Evolutionary conservation across 2,329 filamentous ascomycete genomes (phyloP).

Genomic region (Lachnellula cervina): DNA sequence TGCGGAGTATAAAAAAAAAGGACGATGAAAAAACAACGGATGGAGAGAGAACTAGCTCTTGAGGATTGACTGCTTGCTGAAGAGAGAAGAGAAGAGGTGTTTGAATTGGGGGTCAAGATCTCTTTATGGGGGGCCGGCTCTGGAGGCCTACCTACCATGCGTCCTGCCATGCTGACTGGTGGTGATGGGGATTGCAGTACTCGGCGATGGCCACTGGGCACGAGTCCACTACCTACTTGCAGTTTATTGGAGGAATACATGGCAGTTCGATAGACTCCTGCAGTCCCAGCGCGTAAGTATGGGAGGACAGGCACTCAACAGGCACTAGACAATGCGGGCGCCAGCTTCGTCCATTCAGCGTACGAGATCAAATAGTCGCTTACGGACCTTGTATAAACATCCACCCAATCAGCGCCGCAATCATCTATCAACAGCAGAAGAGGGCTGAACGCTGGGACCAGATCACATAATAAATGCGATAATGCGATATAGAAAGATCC

Average conservation of each 20-base stretch:
- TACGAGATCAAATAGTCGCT: not conserved
- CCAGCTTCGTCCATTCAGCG: slow-evolving; percentile 5
- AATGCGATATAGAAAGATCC: slow-evolving; percentile 5
- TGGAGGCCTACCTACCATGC: not conserved
- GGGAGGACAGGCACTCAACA: slow-evolving; percentile 12
- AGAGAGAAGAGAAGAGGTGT: slow-evolving; percentile 37
- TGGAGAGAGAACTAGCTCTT: slow-evolving; percentile 44
- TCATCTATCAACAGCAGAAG: not conserved
- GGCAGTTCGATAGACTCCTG: slow-evolving; percentile 9
- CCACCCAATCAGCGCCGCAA: slow-evolving; percentile 4
- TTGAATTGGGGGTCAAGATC: slow-evolving; percentile 19
- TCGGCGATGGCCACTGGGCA: slow-evolving; percentile 4
- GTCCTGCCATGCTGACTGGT: slow-evolving; percentile 3
- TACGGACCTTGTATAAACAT: slow-evolving; percentile 2
- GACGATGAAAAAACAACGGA: slow-evolving; percentile 45
- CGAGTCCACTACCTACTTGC: not conserved
- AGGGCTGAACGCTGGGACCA: not conserved
- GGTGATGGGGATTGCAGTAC: slow-evolving; percentile 8
- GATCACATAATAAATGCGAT: not conserved
- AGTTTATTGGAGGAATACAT: not conserved
- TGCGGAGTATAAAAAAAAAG: slow-evolving; percentile 37
- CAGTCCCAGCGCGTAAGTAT: slow-evolving; percentile 19
- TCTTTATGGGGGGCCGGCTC: slow-evolving; percentile 27
- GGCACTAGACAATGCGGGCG: slow-evolving; percentile 11
- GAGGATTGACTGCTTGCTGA: slow-evolving; percentile 60